Evolutionary conservation across 176 grass and related monocot genomes (phyloP), one percentile per base, ranked within the genome.

Genomic region (Puya raimondii): DNA sequence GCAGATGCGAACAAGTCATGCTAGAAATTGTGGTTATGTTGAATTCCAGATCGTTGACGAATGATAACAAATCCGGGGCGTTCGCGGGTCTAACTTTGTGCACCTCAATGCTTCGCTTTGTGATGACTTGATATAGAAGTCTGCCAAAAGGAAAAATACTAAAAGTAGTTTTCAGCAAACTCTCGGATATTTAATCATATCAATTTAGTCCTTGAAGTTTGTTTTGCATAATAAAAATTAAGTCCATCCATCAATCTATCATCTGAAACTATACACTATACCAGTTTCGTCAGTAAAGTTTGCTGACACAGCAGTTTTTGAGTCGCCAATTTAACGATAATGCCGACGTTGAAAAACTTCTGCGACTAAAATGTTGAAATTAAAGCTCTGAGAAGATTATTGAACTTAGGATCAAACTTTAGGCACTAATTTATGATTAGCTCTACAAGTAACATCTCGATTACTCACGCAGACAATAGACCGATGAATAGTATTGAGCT

Each of bases 1-100:
- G 12, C 53, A 85, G 71, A 33, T 97, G 84, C 12, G 89, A 54
- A 47, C 93, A 97, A 50, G 85, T 85, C 93, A 97, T 97, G 77
- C 77, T 85, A 21, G 93, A 97, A 64, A 97, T 47, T 0, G 89
- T 81, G 52, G 89, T 97, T 71, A 97, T 90, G 75, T 92, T 91
- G 71, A 97, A 92, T 71, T 92, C 83, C 50, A 97, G 75, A 27
- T 92, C 89, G 66, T 90, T 97, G 52, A 85, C 78, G 73, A 97
- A 96, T 14, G 87, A 74, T 33, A 91, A 54, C 61, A 92, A 80
- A 80, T 97, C 93, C 0, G 86, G 86, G n/a, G 89, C 90, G 48
- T 92, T 97, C 3, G 93, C 93, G 23, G 93, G 93, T 79, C 79
- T 90, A 56, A 97, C 81, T 69, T 86, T 76, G 65, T 97, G 89